Evolutionary conservation across 768 basidiomycete genomes (phyloP).

Genomic region (Rossbeevera mucosa): DNA sequence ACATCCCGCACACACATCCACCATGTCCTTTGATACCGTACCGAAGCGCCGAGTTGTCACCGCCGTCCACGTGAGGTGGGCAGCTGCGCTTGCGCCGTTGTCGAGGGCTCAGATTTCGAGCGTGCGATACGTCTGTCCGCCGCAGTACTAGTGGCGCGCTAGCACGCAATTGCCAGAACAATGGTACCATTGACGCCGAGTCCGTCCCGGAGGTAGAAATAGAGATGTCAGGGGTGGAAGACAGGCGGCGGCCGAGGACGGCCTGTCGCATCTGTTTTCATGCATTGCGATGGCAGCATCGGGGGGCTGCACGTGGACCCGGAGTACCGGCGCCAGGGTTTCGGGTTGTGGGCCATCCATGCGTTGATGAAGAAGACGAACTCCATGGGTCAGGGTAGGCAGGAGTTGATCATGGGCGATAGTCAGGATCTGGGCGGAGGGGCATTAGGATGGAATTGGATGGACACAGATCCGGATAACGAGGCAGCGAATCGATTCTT

Average conservation of each 20-base stretch:
- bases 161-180: not conserved
- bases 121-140: conserved; percentile 8
- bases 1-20: not conserved
- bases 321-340: conserved; percentile 8
- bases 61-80: conserved; percentile 9
- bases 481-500: conserved; percentile 11
- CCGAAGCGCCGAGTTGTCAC: not conserved
- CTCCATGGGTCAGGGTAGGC: not conserved
- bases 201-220: not conserved
- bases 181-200: too few relatives aligned
- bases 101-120: not conserved
- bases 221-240: conserved; percentile 7
- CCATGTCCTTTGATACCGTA: not conserved
- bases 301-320: conserved; percentile 11
- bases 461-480: conserved; percentile 7
- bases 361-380: conserved; percentile 9
- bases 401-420: not conserved
- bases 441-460: conserved; percentile 23
- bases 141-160: not conserved
- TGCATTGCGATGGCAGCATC: conserved; percentile 21
- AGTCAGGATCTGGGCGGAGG: conserved; percentile 18
- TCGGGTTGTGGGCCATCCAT: conserved; percentile 10
- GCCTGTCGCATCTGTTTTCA: conserved; percentile 12
- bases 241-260: not conserved
- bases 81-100: conserved; percentile 5